Percentiles rank a stretch among this genome's conserved stretches.
Conservation (phyloP, 177 flowering plant species). For the Tripterygium wilfordii region DNA sequence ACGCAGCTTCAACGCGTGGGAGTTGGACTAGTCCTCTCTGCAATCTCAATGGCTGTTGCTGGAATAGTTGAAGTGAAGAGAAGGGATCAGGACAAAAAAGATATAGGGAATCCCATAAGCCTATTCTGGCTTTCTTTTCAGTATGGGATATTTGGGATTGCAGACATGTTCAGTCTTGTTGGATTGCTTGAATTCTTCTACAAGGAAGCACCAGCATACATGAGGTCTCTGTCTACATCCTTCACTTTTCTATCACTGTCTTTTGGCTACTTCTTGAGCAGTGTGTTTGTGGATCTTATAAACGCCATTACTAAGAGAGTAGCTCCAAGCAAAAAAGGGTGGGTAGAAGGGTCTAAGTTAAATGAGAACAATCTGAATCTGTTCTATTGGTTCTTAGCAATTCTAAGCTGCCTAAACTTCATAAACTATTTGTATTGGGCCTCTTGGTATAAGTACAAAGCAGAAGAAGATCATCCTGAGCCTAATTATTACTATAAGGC, state of each 20-base stretch:
- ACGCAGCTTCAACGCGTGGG: slow-evolving; percentile 20
- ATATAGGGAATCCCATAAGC: slow-evolving; percentile 6
- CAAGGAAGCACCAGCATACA: slow-evolving; percentile 18
- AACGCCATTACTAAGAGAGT: slow-evolving; percentile 19
- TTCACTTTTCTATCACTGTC: slow-evolving; percentile 25
- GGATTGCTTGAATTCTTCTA: slow-evolving; percentile 19
- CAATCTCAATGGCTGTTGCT: slow-evolving; percentile 15
- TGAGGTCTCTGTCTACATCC: slow-evolving; percentile 29
- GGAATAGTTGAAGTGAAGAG: slow-evolving; percentile 16
- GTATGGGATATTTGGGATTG: slow-evolving; percentile 13
- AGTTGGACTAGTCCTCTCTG: slow-evolving; percentile 15
- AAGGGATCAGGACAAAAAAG: neutral
- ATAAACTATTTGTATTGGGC: slow-evolving; percentile 26
- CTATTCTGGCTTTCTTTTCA: slow-evolving; percentile 20
- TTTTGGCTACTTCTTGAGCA: slow-evolving; percentile 32
- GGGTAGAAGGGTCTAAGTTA: slow-evolving; percentile 22
- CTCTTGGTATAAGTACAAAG: slow-evolving; percentile 26
- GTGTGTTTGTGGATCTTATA: slow-evolving; percentile 17
- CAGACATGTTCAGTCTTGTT: slow-evolving; percentile 17
- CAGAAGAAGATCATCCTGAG: neutral
- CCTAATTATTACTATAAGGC: neutral
- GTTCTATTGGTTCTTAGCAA: slow-evolving; percentile 32
- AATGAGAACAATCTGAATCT: slow-evolving; percentile 19
- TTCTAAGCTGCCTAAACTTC: slow-evolving; percentile 28
- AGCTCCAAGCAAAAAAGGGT: slow-evolving; percentile 16